Evolutionary conservation across 192 early-diverging fungal species (phyloP).

Genomic region (Podila epigama): DNA sequence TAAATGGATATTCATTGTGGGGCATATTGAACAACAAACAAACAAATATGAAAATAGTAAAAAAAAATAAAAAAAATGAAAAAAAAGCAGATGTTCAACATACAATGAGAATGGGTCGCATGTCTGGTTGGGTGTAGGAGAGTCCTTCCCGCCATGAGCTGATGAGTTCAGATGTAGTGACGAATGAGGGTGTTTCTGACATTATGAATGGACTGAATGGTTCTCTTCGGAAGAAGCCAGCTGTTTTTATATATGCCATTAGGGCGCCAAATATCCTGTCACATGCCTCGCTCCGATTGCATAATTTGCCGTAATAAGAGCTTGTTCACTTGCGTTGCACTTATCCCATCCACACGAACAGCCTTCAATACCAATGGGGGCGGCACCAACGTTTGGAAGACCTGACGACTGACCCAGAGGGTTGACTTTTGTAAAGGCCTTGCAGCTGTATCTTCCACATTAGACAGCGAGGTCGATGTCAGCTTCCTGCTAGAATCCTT

Average conservation of each 20-base stretch:
- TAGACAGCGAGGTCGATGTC: no score
- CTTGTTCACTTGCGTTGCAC: no score
- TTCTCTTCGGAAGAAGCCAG: not conserved
- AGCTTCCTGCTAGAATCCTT: no score
- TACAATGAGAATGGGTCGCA: conserved; percentile 37
- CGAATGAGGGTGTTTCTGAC: not conserved
- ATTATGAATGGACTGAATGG: not conserved
- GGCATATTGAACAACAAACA: no score
- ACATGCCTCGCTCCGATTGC: no score
- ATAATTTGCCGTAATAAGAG: no score
- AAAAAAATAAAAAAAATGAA: no score
- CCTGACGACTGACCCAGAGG: not conserved
- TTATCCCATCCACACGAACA: no score
- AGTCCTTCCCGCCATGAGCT: conserved; percentile 29
- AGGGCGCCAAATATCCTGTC: not conserved
- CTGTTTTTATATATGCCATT: not conserved
- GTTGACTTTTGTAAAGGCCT: not conserved
- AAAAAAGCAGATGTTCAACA: not conserved
- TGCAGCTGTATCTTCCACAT: no score
- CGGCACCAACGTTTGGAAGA: not conserved
- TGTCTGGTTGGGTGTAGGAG: conserved; percentile 18
- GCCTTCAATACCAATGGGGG: not conserved
- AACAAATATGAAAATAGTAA: no score
- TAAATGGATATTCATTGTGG: not conserved
- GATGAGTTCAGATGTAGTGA: conserved; percentile 12